Evolutionary conservation across 805 yeast species (phyloP).

Genomic region (Metschnikowia kofuensis): DNA sequence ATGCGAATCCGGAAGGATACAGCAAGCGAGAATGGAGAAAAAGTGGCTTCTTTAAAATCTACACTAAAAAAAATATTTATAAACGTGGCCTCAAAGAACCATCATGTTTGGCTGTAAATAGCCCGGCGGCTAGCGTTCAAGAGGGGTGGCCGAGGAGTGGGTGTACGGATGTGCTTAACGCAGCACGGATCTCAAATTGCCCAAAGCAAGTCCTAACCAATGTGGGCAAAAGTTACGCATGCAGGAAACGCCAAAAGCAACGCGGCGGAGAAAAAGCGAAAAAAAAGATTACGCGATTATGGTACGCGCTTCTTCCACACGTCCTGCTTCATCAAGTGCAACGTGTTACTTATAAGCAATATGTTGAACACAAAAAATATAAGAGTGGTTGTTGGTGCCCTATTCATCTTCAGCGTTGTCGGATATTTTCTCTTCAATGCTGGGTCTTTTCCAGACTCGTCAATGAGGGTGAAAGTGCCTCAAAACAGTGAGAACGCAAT

Average conservation of each 20-base stretch:
- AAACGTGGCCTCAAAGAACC: no score
- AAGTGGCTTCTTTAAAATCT: no score
- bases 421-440: constrained; percentile 49
- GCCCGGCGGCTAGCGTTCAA: no score
- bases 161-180: no score
- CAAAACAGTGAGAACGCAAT: constrained; percentile 15
- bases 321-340: background rate
- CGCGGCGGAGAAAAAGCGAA: background rate
- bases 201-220: no score
- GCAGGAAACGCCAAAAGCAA: background rate
- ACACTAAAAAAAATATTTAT: no score
- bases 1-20: no score
- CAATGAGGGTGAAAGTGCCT: constrained; percentile 24
- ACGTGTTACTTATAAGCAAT: background rate
- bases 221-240: background rate
- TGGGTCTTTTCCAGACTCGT: constrained; percentile 28
- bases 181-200: background rate
- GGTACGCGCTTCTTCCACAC: background rate
- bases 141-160: no score
- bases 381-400: constrained; percentile 50
- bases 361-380: constrained; percentile 47
- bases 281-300: background rate
- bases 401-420: constrained; percentile 49
- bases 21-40: no score
- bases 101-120: no score